Conservation (phyloP, 345 rosid genomes). For the Hevea brasiliensis region DNA sequence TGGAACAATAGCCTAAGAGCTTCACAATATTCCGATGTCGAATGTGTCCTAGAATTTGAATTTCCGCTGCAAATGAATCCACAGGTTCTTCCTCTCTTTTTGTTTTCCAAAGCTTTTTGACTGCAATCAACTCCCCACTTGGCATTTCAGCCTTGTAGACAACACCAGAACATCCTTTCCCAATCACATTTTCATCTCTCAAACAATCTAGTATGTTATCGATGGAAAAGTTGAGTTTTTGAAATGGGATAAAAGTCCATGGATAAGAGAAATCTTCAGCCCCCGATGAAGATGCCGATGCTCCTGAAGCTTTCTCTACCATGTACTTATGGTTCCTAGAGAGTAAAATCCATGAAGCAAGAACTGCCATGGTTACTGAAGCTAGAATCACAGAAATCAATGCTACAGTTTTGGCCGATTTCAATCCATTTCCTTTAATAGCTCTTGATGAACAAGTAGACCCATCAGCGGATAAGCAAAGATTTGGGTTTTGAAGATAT, state of each 20-base stretch:
- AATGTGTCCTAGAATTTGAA: slow-evolving; percentile 88
- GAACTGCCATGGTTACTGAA: slow-evolving; percentile 50
- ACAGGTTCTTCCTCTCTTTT: slow-evolving; percentile 57
- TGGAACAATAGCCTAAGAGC: slow-evolving; percentile 85
- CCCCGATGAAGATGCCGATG: slow-evolving; percentile 39
- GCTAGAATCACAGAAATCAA: slow-evolving; percentile 61
- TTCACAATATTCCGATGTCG: slow-evolving; percentile 85
- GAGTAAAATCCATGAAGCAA: slow-evolving; percentile 65
- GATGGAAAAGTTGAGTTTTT: slow-evolving; percentile 65
- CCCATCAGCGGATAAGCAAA: slow-evolving; percentile 71
- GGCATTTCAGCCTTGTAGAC: slow-evolving; percentile 91
- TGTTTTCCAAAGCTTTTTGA: slow-evolving; percentile 86
- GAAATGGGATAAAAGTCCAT: slow-evolving; percentile 96
- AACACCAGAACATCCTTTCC: slow-evolving; percentile 92
- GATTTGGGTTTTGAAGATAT: slow-evolving; percentile 57
- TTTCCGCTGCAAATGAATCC: slow-evolving; percentile 88
- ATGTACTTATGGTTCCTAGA: slow-evolving; percentile 57
- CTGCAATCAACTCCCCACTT: slow-evolving; percentile 71
- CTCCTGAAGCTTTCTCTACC: slow-evolving; percentile 49
- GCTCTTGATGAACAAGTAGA: slow-evolving; percentile 64
- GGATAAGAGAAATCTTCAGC: slow-evolving; percentile 90
- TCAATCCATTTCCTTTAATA: slow-evolving; percentile 41
- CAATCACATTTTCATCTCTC: slow-evolving; percentile 80
- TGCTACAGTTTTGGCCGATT: slow-evolving; percentile 69
- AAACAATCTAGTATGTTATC: slow-evolving; percentile 76